A percentile compares a stretch with the other conserved stretches of the same genome.
Evolutionary conservation across 2,329 filamentous ascomycete species (phyloP).

Genomic region (Penicillium capsulatum): DNA sequence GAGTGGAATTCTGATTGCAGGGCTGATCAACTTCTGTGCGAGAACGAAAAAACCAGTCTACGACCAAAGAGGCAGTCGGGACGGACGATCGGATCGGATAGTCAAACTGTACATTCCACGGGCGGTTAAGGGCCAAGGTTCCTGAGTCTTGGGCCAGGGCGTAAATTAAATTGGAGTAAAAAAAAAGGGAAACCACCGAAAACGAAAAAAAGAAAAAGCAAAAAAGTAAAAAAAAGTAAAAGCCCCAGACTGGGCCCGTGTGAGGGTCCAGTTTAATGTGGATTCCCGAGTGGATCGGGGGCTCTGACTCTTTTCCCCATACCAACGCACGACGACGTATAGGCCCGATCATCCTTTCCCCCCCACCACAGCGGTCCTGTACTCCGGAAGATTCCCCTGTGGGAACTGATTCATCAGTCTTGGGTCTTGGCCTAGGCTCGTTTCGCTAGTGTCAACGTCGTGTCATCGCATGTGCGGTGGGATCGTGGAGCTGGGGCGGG

Average conservation of each 20-base stretch:
- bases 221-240: slow-evolving; percentile 12
- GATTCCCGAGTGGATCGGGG: background rate
- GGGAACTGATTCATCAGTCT: slow-evolving; percentile 21
- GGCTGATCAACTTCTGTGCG: slow-evolving; percentile 16
- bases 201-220: slow-evolving; percentile 1
- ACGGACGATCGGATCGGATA: slow-evolving; percentile 15
- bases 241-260: slow-evolving; percentile 7
- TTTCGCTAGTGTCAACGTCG: slow-evolving; percentile 38
- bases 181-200: background rate
- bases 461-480: slow-evolving; percentile 35
- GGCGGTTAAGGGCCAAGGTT: slow-evolving; percentile 17
- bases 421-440: slow-evolving; percentile 22
- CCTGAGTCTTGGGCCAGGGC: slow-evolving; percentile 12
- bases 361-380: background rate
- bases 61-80: slow-evolving; percentile 4
- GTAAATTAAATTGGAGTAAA: slow-evolving; percentile 2
- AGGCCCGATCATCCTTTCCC: slow-evolving; percentile 16
- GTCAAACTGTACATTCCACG: slow-evolving; percentile 15
- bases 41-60: slow-evolving; percentile 5
- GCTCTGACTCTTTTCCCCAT: slow-evolving; percentile 16
- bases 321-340: slow-evolving; percentile 16
- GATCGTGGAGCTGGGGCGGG: slow-evolving; percentile 37
- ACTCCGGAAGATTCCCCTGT: slow-evolving; percentile 22
- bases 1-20: slow-evolving; percentile 17
- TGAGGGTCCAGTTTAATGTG: slow-evolving; percentile 11